These are phyloP conservation scores for Phalaenopsis aphrodite DNA, from an alignment of 106 monocot species.

Conservation along the genomic window DNA sequence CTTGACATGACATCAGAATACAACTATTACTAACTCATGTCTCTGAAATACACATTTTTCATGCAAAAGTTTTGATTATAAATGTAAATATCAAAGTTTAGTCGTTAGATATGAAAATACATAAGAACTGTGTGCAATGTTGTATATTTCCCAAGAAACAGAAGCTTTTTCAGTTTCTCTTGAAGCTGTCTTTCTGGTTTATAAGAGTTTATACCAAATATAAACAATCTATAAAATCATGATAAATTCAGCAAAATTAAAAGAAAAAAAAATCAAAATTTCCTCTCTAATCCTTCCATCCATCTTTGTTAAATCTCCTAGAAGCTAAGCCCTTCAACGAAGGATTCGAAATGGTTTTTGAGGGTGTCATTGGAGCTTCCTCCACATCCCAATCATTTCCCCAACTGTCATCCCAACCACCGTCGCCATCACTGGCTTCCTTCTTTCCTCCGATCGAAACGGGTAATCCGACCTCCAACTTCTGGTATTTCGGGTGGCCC, in stretches of 20 bases:
- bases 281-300: slow-evolving; percentile 48
- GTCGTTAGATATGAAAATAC: too few relatives aligned
- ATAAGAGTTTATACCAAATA: background rate
- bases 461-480: slow-evolving; percentile 39
- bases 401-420: slow-evolving; percentile 72
- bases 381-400: slow-evolving; percentile 79
- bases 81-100: too few relatives aligned
- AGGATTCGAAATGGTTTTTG: slow-evolving; percentile 31
- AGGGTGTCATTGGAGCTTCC: slow-evolving; percentile 69
- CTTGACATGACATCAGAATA: too few relatives aligned
- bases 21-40: too few relatives aligned
- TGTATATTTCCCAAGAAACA: too few relatives aligned
- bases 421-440: slow-evolving; percentile 21
- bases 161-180: background rate
- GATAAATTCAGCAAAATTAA: background rate
- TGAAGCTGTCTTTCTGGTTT: background rate
- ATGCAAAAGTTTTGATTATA: too few relatives aligned
- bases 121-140: too few relatives aligned
- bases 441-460: slow-evolving; percentile 55
- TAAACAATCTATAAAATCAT: background rate
- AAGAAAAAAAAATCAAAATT: background rate
- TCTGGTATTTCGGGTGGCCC: slow-evolving; percentile 26
- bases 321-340: slow-evolving; percentile 75
- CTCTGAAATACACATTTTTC: too few relatives aligned
- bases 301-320: slow-evolving; percentile 60